Evolutionary conservation across 805 yeast species (phyloP).

Genomic region (Nakazawaea populi): DNA sequence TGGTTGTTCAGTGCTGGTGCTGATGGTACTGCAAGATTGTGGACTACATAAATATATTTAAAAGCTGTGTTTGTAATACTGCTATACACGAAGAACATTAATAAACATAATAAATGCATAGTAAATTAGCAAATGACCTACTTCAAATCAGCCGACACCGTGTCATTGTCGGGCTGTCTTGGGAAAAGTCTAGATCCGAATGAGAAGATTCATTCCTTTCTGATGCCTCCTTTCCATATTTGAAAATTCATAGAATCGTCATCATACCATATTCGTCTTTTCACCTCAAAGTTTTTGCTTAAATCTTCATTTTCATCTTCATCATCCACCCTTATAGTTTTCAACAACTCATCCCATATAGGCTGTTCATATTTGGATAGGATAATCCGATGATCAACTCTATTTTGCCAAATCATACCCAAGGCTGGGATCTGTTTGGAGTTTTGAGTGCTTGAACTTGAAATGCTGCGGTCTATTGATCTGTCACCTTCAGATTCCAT

Average conservation of each 20-base stretch:
- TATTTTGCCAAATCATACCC: slow-evolving; percentile 51
- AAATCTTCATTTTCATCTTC: slow-evolving; percentile 15
- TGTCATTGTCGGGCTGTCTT: no score
- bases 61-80: no score
- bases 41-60: slow-evolving; percentile 63
- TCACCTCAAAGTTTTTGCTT: slow-evolving; percentile 11
- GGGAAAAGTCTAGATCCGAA: no score
- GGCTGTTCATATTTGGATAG: slow-evolving; percentile 38
- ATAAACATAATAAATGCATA: no score
- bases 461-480: background rate
- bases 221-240: slow-evolving; percentile 32
- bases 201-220: slow-evolving; percentile 10
- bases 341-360: slow-evolving; percentile 26
- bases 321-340: slow-evolving; percentile 4
- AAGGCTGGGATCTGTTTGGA: slow-evolving; percentile 41
- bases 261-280: slow-evolving; percentile 8
- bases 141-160: no score
- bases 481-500: background rate
- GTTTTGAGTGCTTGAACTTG: slow-evolving; percentile 10
- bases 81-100: no score
- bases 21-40: slow-evolving; percentile 89
- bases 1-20: slow-evolving; percentile 98
- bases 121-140: no score
- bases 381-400: slow-evolving; percentile 42
- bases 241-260: slow-evolving; percentile 20